Base-by-base conservation (phyloP, 768 basidiomycete species). In the Panaeolus cyanescens region DNA sequence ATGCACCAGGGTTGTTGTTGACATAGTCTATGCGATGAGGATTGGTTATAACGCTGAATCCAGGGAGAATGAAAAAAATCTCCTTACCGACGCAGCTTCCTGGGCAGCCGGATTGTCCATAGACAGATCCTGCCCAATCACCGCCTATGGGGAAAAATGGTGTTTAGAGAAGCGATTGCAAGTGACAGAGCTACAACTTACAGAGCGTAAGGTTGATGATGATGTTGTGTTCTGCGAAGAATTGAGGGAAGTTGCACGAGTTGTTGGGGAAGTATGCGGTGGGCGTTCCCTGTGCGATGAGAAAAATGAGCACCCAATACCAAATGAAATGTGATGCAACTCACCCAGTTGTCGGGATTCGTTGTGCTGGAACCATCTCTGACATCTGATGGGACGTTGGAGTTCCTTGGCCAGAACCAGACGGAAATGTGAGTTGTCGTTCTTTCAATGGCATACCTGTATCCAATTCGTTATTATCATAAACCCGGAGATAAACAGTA, bases 151-250 rank as follows among this genome's bases (percentile, higher is more conserved):
- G 20, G 30, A 30, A 57, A 13, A 2, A 17, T 2, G 15, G 32
- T 8, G 25, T 4, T 10, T 12, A 32, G 8, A 37, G 28, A 32
- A n/a, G 19, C 56, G 28, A 59, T 20, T 33, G 6, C 22, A 17
- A 10, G 33, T 20, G 5, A 22, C 22, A 20, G 5, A 12, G 40
- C 22, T 6, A 58, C 30, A 5, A 73, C 85, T 66, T 63, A 89
- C 89, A 90, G 68, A 90, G 84, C 1, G 88, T 85, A 59, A 90
- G 67, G 65, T 91, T 85, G 65, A 92, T 86, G 62, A 90, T 76
- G 59, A 90, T 90, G 62, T 84, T 86, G 67, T 90, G 82, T 1
- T 77, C 62, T 9, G 79, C 74, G 65, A 91, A 86, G 59, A 85
- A 74, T 54, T 77, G 73, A 53, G 75, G 62, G 45, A 93, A 79